phyloP scores from a whole-genome alignment of 208 protist genomes.

The Leptomonas pyrrhocoris region DNA sequence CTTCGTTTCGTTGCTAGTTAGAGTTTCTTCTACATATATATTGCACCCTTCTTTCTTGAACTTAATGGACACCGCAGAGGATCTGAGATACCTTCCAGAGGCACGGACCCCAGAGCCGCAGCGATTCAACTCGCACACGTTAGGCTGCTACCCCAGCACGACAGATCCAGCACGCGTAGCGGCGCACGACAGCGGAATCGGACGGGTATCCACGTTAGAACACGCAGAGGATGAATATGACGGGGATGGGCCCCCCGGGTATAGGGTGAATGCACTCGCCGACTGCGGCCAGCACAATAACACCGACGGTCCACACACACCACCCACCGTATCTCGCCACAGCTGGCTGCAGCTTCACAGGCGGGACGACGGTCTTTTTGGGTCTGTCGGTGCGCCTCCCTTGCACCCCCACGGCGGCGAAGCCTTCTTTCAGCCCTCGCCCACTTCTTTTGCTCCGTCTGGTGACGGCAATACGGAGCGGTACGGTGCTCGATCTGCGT shows the following conservation, averaged over 20 bases:
- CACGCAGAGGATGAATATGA: neutral
- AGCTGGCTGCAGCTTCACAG: constrained; percentile 21
- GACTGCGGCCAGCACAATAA: neutral
- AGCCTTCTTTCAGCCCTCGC: constrained; percentile 1
- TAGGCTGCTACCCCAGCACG: constrained; percentile 1
- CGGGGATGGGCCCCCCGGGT: neutral
- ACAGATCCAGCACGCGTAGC: neutral
- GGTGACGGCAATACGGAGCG: neutral
- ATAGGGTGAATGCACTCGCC: neutral
- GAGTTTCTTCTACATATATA: neutral
- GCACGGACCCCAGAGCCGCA: constrained; percentile 29
- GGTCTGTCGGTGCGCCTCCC: neutral
- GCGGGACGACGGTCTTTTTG: neutral
- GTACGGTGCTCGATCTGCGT: constrained; percentile 14
- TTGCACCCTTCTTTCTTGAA: neutral
- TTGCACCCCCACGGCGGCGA: neutral
- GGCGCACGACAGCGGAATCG: neutral
- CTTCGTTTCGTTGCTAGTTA: too few relatives aligned
- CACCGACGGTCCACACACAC: constrained; percentile 1
- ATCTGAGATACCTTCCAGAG: neutral
- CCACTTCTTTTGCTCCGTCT: constrained; percentile 11
- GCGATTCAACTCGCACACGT: constrained; percentile 11
- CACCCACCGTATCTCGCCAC: constrained; percentile 10
- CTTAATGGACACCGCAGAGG: constrained; percentile 2
- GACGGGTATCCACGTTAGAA: neutral